Evolutionary conservation across 2,329 filamentous ascomycete genomes (phyloP).

Genomic region (Colletotrichum higginsianum): DNA sequence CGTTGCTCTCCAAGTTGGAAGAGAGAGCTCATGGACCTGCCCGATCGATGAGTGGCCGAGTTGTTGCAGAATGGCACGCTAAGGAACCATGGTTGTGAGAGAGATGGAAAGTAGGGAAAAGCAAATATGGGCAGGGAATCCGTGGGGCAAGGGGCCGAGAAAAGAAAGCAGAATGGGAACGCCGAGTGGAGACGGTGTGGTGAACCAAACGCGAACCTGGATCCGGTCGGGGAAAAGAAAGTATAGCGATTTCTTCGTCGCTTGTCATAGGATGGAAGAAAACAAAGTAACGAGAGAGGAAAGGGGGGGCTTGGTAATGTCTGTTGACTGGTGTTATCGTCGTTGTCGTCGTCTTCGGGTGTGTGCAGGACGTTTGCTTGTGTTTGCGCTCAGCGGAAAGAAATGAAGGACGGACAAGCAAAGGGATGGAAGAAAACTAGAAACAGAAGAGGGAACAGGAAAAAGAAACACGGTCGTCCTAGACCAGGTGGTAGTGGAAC

Average conservation of each 20-base stretch:
- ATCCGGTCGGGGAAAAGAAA: slow-evolving; percentile 24
- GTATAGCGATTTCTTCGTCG: slow-evolving; percentile 14
- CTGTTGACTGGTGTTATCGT: no score
- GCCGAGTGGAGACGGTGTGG: slow-evolving; percentile 14
- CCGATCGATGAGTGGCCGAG: slow-evolving; percentile 24
- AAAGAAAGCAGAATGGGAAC: slow-evolving; percentile 31
- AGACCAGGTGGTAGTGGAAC: background rate
- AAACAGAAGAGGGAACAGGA: slow-evolving; percentile 4
- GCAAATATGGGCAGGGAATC: slow-evolving; percentile 19
- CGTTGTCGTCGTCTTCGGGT: background rate
- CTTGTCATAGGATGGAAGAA: background rate
- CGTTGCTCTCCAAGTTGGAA: slow-evolving; percentile 6
- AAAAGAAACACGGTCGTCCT: background rate
- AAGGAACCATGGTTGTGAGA: slow-evolving; percentile 15
- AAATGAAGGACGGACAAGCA: slow-evolving; percentile 1
- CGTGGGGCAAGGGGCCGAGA: slow-evolving; percentile 17
- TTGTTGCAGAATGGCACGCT: slow-evolving; percentile 42
- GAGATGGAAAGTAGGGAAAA: slow-evolving; percentile 17
- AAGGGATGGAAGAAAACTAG: slow-evolving; percentile 4
- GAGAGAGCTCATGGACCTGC: slow-evolving; percentile 6
- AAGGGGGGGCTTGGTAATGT: no score
- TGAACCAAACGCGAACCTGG: slow-evolving; percentile 27
- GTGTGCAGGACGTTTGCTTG: slow-evolving; percentile 1
- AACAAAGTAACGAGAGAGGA: background rate
- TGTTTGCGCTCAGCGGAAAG: background rate